A percentile compares a stretch with the other conserved stretches of the same genome.
phyloP scores from a whole-genome alignment of 2,329 filamentous ascomycete species.

The Aspergillus transmontanensis region DNA sequence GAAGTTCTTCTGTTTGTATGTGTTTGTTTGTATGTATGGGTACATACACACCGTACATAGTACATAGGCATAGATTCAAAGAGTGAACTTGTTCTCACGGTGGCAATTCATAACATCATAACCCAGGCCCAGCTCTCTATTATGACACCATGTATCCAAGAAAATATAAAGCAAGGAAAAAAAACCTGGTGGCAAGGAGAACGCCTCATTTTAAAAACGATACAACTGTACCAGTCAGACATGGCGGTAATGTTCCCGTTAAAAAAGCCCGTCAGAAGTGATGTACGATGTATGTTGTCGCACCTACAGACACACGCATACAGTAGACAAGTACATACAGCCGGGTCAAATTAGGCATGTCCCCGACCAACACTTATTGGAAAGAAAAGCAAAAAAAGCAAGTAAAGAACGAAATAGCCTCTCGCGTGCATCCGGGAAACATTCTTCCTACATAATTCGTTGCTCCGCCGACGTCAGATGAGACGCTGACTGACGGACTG shows the following conservation, averaged over 20 bases:
- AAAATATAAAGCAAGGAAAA: background rate
- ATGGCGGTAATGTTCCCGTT: background rate
- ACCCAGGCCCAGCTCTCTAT: background rate
- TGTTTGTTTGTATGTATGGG: no score
- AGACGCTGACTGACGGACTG: background rate
- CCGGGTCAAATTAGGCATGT: background rate
- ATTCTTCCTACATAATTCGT: conserved; percentile 6
- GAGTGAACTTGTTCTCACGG: background rate
- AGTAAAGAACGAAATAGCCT: background rate
- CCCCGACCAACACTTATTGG: background rate
- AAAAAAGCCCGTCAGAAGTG: background rate
- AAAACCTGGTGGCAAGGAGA: background rate
- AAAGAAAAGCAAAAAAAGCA: background rate
- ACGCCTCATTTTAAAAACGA: background rate
- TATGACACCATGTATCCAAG: background rate
- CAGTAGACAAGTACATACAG: background rate
- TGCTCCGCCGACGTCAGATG: conserved; percentile 12
- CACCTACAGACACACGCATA: background rate
- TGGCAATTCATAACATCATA: background rate
- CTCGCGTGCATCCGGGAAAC: background rate
- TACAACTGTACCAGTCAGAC: background rate
- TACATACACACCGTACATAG: background rate
- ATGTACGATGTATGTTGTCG: background rate
- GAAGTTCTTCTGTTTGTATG: no score
- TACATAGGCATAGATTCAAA: background rate